A percentile compares a stretch with the other conserved stretches of the same genome.
Conservation (phyloP, 306 rosid species). For the Aeschynomene evenia region DNA sequence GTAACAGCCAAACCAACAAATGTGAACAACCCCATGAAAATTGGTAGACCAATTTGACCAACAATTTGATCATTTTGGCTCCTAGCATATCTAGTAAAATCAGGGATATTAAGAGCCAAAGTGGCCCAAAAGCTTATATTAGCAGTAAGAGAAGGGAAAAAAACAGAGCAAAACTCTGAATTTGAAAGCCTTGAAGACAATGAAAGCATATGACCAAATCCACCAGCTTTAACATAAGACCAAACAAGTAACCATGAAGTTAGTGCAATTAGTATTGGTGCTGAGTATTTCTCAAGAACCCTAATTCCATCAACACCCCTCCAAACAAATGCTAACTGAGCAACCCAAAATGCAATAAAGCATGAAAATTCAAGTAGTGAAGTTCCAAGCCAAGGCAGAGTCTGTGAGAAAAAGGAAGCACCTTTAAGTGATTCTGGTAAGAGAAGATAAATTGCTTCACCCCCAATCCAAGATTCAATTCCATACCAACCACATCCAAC, state of each 20-base stretch:
- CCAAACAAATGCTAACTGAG: constrained; percentile 66
- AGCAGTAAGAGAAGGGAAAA: constrained; percentile 86
- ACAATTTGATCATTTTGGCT: constrained; percentile 66
- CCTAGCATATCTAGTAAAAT: constrained; percentile 79
- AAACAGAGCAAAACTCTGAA: constrained; percentile 67
- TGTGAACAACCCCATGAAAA: constrained; percentile 85
- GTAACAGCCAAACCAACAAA: constrained; percentile 89
- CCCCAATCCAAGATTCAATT: constrained; percentile 94
- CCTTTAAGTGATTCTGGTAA: constrained; percentile 53
- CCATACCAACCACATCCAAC: constrained; percentile 99
- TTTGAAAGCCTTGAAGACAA: constrained; percentile 61
- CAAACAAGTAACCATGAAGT: constrained; percentile 60
- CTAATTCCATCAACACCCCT: constrained; percentile 84
- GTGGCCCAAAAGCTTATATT: constrained; percentile 92
- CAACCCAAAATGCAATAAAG: constrained; percentile 62
- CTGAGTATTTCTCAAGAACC: constrained; percentile 75
- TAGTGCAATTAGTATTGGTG: constrained; percentile 70
- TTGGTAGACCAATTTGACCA: constrained; percentile 87
- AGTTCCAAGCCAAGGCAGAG: constrained; percentile 75
- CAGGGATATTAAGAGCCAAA: constrained; percentile 83
- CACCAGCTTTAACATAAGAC: constrained; percentile 74
- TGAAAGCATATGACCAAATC: constrained; percentile 72
- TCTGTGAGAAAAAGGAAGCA: constrained; percentile 31
- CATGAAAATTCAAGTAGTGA: constrained; percentile 81
- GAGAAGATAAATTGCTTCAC: constrained; percentile 82